Conservation (phyloP, 306 rosid genomes). For the Quercus glauca region DNA sequence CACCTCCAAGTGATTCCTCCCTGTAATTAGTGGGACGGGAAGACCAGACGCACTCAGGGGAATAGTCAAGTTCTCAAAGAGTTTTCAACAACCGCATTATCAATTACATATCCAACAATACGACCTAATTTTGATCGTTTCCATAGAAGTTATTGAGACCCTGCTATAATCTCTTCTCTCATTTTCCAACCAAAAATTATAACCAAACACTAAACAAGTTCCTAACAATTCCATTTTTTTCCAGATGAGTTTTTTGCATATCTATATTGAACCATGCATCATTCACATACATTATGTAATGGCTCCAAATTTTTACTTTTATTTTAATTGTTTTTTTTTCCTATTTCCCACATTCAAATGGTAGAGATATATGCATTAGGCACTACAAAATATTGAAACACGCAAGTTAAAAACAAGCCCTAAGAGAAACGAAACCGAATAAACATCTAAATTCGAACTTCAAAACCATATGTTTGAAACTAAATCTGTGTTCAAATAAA, state of each 20-base stretch:
- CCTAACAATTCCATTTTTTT: no score
- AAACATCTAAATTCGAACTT: not conserved
- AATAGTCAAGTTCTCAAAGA: not conserved
- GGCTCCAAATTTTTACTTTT: no score
- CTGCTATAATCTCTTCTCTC: not conserved
- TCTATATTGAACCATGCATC: no score
- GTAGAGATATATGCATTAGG: not conserved
- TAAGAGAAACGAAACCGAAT: not conserved
- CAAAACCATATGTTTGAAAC: not conserved
- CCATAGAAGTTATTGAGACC: not conserved
- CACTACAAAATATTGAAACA: not conserved
- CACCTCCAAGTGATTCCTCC: no score
- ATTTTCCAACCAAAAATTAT: not conserved
- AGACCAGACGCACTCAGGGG: no score
- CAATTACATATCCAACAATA: not conserved
- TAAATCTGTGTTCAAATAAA: no score
- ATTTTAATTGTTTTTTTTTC: not conserved
- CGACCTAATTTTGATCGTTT: not conserved
- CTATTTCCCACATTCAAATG: not conserved
- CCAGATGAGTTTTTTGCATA: no score
- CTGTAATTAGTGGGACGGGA: no score
- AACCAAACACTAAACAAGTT: not conserved
- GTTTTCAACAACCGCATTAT: not conserved
- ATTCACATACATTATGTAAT: not conserved
- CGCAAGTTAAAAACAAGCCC: not conserved